These are phyloP conservation scores for Daldinia caldariorum DNA, from an alignment of 495 filamentous ascomycete genomes.

Conservation along the genomic window DNA sequence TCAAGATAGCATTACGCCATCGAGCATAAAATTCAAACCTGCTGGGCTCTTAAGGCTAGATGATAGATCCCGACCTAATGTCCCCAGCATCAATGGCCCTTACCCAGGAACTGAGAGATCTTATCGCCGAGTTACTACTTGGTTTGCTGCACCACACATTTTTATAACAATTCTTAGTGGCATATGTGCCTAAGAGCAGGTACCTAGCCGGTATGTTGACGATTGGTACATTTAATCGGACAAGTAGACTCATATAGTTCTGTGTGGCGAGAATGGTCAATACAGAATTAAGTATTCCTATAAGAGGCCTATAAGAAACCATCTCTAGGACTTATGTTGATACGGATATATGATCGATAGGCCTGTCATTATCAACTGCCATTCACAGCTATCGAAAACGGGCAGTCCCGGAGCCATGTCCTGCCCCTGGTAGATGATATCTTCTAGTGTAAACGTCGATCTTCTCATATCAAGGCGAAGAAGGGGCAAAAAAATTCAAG, in stretches of 20 bases:
- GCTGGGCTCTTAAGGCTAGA: slow-evolving; percentile 9
- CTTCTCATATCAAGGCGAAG: slow-evolving; percentile 33
- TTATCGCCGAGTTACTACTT: slow-evolving; percentile 28
- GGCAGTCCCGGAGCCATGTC: slow-evolving; percentile 31
- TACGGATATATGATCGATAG: slow-evolving; percentile 26
- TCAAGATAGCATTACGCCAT: slow-evolving; percentile 34
- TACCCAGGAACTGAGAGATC: slow-evolving; percentile 28
- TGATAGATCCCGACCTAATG: slow-evolving; percentile 6
- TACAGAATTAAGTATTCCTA: neutral
- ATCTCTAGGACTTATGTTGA: neutral
- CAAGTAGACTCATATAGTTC: neutral
- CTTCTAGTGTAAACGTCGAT: slow-evolving; percentile 26
- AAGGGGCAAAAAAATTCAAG: slow-evolving; percentile 34
- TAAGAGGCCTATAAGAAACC: neutral
- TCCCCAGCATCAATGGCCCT: slow-evolving; percentile 13
- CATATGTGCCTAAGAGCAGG: neutral
- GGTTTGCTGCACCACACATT: neutral
- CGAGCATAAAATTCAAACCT: slow-evolving; percentile 14
- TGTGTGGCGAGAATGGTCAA: slow-evolving; percentile 17
- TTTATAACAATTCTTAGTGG: neutral
- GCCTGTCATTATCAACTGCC: slow-evolving; percentile 34
- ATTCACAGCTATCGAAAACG: slow-evolving; percentile 20
- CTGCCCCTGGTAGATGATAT: slow-evolving; percentile 26
- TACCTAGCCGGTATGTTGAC: neutral
- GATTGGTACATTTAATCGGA: slow-evolving; percentile 1